Evolutionary conservation across 306 rosid genomes (phyloP), one percentile per base, ranked within the genome.

Genomic region (Fragaria vesca): DNA sequence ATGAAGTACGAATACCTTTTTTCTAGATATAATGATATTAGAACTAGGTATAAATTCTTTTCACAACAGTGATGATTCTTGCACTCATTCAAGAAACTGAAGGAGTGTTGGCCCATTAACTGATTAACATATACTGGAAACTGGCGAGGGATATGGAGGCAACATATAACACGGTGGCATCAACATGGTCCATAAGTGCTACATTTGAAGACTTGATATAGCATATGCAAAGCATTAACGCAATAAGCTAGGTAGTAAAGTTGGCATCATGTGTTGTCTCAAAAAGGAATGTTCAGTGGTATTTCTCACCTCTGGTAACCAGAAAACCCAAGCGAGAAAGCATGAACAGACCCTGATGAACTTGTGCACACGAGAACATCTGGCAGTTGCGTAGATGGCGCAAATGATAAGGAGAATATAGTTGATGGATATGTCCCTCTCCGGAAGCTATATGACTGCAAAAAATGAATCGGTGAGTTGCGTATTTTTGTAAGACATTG

Each of bases 281-380:
- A 17, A 66, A 36, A 77, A 28, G 46, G 70, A 81, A 20, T 30
- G 50, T 69, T 34, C 69, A 76, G 76, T 79, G 61, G 70, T 55
- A 79, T 67, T 78, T 78, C 84, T 88, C 72, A 89, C 98, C 97
- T 88, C 79, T 88, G 93, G 76, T 69, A 77, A 66, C 88, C 78
- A 71, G 89, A 88, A 77, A 89, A 87, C 78, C 91, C 93, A 68
- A 94, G 89, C 69, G 91, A 84, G 84, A 94, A 94, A 76, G 91
- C 83, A 87, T 94, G 98, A 81, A 92, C 79, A 80, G 98, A 94
- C 76, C 98, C 98, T 50, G 98, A 89, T 69, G 93, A 91, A 88
- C 98, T 90, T 73, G 93, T 84, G 78, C 95, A 95, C 82, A 91
- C 93, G 62, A 94, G 97, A 81, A 94, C 86, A 81, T 92, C 92